Evolutionary conservation across 2,329 filamentous ascomycete genomes (phyloP).

Genomic region (Phyllosticta ampelicida): DNA sequence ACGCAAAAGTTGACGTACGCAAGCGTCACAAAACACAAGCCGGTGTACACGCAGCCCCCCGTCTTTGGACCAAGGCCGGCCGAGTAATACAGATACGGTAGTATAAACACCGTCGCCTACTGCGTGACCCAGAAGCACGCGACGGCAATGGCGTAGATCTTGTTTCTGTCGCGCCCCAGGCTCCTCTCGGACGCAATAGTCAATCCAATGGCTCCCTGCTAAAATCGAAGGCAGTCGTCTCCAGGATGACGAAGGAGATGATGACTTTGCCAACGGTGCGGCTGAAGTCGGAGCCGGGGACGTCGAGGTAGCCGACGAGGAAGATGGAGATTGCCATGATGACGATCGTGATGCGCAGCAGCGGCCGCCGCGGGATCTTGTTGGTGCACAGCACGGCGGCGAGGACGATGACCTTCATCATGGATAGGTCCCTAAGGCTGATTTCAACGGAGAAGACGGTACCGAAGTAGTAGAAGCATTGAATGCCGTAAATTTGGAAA

Average conservation of each 20-base stretch:
- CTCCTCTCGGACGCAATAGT: conserved; percentile 38
- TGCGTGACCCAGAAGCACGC: conserved; percentile 30
- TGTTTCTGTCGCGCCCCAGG: conserved; percentile 39
- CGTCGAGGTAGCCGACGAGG: conserved; percentile 34
- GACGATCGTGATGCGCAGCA: conserved; percentile 29
- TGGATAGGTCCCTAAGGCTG: conserved; percentile 31
- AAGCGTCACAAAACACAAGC: conserved; percentile 2
- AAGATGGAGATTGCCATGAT: conserved; percentile 33
- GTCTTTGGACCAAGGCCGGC: conserved; percentile 6
- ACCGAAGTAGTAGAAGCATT: conserved; percentile 37
- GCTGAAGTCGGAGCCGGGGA: conserved; percentile 19
- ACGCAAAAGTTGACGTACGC: conserved; percentile 9
- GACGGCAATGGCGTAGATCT: conserved; percentile 35
- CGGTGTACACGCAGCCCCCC: conserved; percentile 9
- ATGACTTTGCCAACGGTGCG: conserved; percentile 29
- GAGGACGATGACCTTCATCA: conserved; percentile 32
- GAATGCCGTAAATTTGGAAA: conserved; percentile 38
- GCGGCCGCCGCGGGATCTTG: conserved; percentile 29
- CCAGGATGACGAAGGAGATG: conserved; percentile 34
- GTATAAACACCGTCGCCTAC: conserved; percentile 4
- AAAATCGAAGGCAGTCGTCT: conserved; percentile 37
- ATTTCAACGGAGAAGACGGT: conserved; percentile 35
- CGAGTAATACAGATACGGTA: conserved; percentile 8
- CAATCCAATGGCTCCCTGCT: conserved; percentile 33
- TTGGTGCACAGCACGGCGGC: conserved; percentile 32